These are phyloP conservation scores for Chrysopogon serrulatus DNA, from an alignment of 176 grass and related monocot genomes.

Conservation along the genomic window DNA sequence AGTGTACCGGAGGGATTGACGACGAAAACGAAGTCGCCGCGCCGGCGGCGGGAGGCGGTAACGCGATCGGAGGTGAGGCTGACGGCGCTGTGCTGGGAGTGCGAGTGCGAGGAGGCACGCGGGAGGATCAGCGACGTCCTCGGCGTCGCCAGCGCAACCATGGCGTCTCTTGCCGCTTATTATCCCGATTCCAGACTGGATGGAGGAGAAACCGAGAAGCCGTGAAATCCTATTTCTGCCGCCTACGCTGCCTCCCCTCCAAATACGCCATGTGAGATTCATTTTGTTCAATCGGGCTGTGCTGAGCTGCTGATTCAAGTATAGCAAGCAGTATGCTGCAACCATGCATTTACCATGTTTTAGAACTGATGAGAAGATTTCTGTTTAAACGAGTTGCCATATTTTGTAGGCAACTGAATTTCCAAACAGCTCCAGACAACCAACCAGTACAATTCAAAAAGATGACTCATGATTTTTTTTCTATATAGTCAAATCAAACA, in stretches of 20 bases:
- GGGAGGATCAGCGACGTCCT: slow-evolving; percentile 28
- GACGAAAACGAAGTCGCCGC: slow-evolving; percentile 78
- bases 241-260: not conserved
- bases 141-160: slow-evolving; percentile 27
- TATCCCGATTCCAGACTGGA: not conserved
- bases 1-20: slow-evolving; percentile 78
- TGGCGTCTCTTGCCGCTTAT: slow-evolving; percentile 27
- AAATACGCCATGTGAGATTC: not conserved
- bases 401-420: not conserved
- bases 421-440: not conserved
- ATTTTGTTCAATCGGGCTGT: not conserved
- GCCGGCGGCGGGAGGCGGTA: slow-evolving; percentile 29
- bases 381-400: not conserved
- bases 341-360: no score
- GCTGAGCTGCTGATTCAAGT: not conserved
- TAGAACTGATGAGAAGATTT: no score
- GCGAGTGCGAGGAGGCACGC: slow-evolving; percentile 21
- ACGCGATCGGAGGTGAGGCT: slow-evolving; percentile 33
- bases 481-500: no score
- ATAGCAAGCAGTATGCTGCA: no score
- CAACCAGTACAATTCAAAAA: not conserved
- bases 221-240: not conserved
- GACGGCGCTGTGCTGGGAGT: slow-evolving; percentile 15
- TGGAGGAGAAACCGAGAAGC: not conserved
- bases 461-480: not conserved